Base-by-base conservation (phyloP, 2,329 filamentous ascomycete genomes). In the Clarireedia paspali region DNA sequence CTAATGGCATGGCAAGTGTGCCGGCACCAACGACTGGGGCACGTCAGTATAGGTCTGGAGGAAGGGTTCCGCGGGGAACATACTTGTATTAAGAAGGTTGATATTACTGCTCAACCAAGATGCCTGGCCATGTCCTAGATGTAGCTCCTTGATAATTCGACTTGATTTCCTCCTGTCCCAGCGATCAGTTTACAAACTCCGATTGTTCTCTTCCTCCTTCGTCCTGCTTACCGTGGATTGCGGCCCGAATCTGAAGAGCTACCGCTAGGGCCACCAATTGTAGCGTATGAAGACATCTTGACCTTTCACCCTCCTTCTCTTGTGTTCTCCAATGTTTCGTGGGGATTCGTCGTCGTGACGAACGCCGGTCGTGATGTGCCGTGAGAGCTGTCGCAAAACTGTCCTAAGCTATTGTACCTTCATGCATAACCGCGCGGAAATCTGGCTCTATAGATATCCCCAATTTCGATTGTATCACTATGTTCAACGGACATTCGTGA, bases 1-100 rank as follows among this genome's bases (percentile, higher is more conserved):
- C 92, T 5, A 89, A 85, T n/a, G 92, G 92, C 60, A 64, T 85
- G 49, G 92, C 94, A 44, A 99, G 82, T 2, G 95, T 91, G 53
- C 94, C 94, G 38, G 94, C 92, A 56, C 94, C 94, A 61, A 99
- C 83, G 67, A 99, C 89, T 94, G 66, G n/a, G 20, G 57, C 26
- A n/a, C 17, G 54, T 66, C 55, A 56, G 60, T 62, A 46, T 60
- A 64, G 40, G 30, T 34, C 12, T 12, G 30, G 3, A 14, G 30
- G 30, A 34, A 9, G 9, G 9, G 3, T 57, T 66, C 58, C 26
- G 46, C 57, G 20, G 20, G 46, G 53, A 47, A 66, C 82, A 57
- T 79, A 94, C 89, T 99, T 17, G 94, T 99, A 72, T 99, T 99
- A 62, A 97, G 79, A 62, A 99, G 78, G 71, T 99, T 99, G 74